Evolutionary conservation across 352 stramenopile genomes (phyloP), one percentile per base, ranked within the genome.

Genomic region (Pythium oligandrum): DNA sequence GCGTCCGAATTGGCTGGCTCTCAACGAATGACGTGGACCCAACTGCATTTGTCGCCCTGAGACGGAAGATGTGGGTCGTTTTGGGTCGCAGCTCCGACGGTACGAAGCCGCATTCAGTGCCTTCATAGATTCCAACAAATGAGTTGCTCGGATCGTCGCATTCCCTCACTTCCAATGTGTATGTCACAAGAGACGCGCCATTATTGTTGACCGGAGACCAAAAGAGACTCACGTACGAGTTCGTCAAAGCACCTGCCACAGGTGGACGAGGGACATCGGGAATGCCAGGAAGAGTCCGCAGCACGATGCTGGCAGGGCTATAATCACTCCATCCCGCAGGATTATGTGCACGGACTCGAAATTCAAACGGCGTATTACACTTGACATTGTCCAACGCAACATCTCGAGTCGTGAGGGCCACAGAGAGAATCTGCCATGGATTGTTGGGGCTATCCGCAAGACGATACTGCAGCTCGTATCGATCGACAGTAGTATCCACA

Each of bases 401-500:
- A 44, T 75, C 64, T 39, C 81, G 76, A n/a, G 63, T 64, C 0
- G 65, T 51, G 1, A 63, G 63, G 32, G 70, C 66, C 31, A 62
- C 62, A 0, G 68, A 56, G 1, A 93, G 67, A 1, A 63, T 68
- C 1, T 57, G 48, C 82, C 82, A 92, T 0, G 64, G 34, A 40
- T 73, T 78, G 55, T 80, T 71, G 11, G 52, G 46, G 44, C 70
- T 83, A 34, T 90, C 68, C 4, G 62, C 66, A 32, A 65, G 56
- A 26, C 72, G 69, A 50, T 76, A 90, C 52, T 92, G 82, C 17
- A 90, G 51, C 50, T 92, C 82, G 55, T 89, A 90, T 2, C 78
- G 65, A 59, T 92, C 82, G 2, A 83, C 74, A 0, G 81, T 90
- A 46, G 76, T 77, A 50, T 89, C 77, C 0, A 35, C 40, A 30